Conservation (phyloP, 1,284 basidiomycete species). For the Sporisorium iseilematis-ciliati region DNA sequence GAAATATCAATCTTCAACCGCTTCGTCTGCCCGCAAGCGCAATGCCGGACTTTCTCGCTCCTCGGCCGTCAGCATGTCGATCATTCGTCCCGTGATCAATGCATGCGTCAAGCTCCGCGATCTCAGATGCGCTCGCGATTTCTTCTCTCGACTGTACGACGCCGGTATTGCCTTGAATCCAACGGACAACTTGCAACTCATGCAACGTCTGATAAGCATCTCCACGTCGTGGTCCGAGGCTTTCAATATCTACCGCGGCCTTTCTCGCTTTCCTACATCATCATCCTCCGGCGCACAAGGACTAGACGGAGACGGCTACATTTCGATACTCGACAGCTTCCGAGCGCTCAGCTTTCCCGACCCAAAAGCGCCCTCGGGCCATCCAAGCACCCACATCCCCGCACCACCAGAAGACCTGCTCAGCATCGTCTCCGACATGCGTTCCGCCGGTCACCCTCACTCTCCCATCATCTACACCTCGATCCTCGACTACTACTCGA, state of each 20-base stretch:
- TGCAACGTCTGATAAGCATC: conserved; percentile 29
- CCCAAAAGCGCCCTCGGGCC: background rate
- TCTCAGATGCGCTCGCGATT: conserved; percentile 22
- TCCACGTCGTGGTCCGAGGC: conserved; percentile 46
- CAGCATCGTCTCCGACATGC: conserved; percentile 86
- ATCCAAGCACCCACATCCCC: conserved; percentile 45
- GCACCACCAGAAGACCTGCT: conserved; percentile 79
- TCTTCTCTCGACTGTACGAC: conserved; percentile 33
- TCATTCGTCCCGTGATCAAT: conserved; percentile 40
- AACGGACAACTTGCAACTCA: conserved; percentile 19
- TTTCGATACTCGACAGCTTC: conserved; percentile 25
- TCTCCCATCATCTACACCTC: conserved; percentile 79
- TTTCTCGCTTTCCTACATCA: conserved; percentile 19
- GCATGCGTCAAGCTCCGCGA: conserved; percentile 52
- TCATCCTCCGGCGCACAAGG: background rate
- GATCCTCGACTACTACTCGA: conserved; percentile 75
- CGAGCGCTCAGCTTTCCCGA: conserved; percentile 19
- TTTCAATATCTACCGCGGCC: conserved; percentile 37
- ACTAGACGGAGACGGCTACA: conserved; percentile 27
- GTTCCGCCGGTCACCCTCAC: conserved; percentile 75
- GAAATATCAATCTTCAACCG: conserved; percentile 1
- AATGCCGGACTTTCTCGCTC: conserved; percentile 1
- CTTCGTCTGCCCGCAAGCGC: background rate
- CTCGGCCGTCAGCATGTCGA: conserved; percentile 1
- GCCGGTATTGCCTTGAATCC: conserved; percentile 23